phyloP scores from a whole-genome alignment of 2,329 filamentous ascomycete species.

The Colletotrichum australisinense region DNA sequence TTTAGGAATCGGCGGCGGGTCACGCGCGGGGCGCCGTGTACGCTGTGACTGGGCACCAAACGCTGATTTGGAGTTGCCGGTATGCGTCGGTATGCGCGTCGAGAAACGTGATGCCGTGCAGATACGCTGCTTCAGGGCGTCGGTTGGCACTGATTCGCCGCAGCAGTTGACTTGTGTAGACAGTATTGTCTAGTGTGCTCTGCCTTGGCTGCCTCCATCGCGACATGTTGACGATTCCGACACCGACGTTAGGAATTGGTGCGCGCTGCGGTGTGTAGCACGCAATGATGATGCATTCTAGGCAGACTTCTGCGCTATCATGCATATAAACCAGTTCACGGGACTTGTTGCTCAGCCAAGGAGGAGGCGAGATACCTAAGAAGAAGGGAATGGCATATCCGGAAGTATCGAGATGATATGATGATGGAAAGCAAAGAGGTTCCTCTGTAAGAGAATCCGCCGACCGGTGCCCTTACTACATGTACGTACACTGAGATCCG shows the following conservation, averaged over 20 bases:
- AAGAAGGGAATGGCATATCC: too few species aligned
- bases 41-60: constrained; percentile 3
- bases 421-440: too few species aligned
- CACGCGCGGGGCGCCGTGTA: constrained; percentile 15
- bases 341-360: background rate
- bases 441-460: background rate
- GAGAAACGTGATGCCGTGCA: constrained; percentile 15
- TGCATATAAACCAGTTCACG: background rate
- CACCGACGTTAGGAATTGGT: background rate
- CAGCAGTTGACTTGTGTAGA: background rate
- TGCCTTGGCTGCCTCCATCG: background rate
- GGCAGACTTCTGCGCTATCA: background rate
- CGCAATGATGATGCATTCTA: background rate
- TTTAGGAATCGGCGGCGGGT: constrained; percentile 32
- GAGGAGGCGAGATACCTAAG: too few species aligned
- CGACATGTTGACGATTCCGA: background rate
- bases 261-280: background rate
- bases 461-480: too few species aligned
- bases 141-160: background rate
- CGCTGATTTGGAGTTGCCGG: background rate
- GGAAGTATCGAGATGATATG: too few species aligned
- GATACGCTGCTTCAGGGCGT: background rate
- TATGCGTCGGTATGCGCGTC: constrained; percentile 33
- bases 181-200: background rate
- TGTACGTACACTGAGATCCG: too few species aligned